These are phyloP conservation scores for Botryotinia convoluta DNA, from an alignment of 2,329 filamentous ascomycete species.

Conservation along the genomic window DNA sequence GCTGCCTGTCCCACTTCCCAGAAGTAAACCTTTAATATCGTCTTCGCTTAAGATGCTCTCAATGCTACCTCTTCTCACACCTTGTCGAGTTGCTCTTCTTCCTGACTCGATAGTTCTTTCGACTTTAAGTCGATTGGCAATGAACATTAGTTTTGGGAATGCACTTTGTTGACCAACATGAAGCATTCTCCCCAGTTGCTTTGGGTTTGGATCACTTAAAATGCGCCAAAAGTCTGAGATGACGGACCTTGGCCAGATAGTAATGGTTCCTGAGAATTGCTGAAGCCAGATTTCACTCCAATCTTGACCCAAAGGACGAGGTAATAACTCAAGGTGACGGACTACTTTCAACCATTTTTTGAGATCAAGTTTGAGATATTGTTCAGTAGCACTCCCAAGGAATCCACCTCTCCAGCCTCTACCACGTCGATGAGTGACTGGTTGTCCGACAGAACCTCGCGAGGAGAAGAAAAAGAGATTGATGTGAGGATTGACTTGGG, in stretches of 20 bases:
- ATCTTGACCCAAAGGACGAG: conserved; percentile 86
- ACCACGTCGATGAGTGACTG: conserved; percentile 89
- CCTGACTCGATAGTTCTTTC: conserved; percentile 68
- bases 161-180: conserved; percentile 84
- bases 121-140: conserved; percentile 80
- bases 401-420: conserved; percentile 96
- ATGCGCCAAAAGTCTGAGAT: conserved; percentile 82
- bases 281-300: conserved; percentile 98
- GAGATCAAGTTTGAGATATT: conserved; percentile 93
- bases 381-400: conserved; percentile 85
- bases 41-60: conserved; percentile 62
- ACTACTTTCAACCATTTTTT: conserved; percentile 98
- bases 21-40: conserved; percentile 52
- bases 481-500: conserved; percentile 92
- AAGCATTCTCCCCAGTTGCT: conserved; percentile 81
- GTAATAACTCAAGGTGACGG: conserved; percentile 85
- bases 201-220: conserved; percentile 74
- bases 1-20: conserved; percentile 30
- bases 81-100: conserved; percentile 51
- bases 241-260: conserved; percentile 86
- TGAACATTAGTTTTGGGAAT: conserved; percentile 89
- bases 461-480: conserved; percentile 99
- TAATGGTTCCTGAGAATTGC: conserved; percentile 89
- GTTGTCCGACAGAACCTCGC: conserved; percentile 83
- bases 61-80: conserved; percentile 50